phyloP scores from a whole-genome alignment of 1,139 yeast species.

The Geotrichum candidum region DNA sequence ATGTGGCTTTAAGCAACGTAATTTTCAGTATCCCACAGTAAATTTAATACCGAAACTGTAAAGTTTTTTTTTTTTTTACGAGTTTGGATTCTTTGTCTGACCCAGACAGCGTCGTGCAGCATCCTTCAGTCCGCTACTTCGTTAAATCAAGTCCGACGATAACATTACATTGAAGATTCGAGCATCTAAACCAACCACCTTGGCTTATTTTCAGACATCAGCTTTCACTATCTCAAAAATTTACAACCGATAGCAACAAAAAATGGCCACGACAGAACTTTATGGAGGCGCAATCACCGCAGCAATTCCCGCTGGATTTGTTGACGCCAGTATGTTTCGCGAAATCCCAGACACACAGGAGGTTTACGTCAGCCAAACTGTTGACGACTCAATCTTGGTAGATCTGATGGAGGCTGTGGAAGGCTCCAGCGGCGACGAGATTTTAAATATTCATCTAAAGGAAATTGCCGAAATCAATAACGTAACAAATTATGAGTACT shows the following conservation, averaged over 20 bases:
- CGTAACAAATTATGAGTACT: slow-evolving; percentile 20
- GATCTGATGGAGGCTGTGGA: slow-evolving; percentile 16
- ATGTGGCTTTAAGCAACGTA: too few species aligned
- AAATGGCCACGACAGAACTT: slow-evolving; percentile 27
- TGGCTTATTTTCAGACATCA: not conserved
- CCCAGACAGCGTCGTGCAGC: too few species aligned
- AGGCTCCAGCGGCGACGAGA: slow-evolving; percentile 32
- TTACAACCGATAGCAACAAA: not conserved
- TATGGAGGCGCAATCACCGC: slow-evolving; percentile 78
- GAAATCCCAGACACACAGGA: slow-evolving; percentile 89
- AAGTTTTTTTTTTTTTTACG: too few species aligned
- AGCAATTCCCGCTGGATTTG: slow-evolving; percentile 47
- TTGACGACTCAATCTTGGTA: slow-evolving; percentile 16
- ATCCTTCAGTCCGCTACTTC: too few species aligned
- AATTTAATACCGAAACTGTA: too few species aligned
- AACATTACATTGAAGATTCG: too few species aligned
- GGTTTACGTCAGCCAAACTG: slow-evolving; percentile 48
- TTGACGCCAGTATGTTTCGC: slow-evolving; percentile 69
- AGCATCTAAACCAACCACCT: not conserved
- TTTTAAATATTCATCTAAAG: slow-evolving; percentile 39
- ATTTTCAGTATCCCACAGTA: too few species aligned
- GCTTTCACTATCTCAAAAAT: not conserved
- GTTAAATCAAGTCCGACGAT: too few species aligned
- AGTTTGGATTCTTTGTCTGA: too few species aligned
- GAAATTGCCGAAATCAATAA: slow-evolving; percentile 41